A percentile compares a stretch with the other conserved stretches of the same genome.
phyloP scores from a whole-genome alignment of 176 grass and related monocot genomes.

The Dactylis glomerata region DNA sequence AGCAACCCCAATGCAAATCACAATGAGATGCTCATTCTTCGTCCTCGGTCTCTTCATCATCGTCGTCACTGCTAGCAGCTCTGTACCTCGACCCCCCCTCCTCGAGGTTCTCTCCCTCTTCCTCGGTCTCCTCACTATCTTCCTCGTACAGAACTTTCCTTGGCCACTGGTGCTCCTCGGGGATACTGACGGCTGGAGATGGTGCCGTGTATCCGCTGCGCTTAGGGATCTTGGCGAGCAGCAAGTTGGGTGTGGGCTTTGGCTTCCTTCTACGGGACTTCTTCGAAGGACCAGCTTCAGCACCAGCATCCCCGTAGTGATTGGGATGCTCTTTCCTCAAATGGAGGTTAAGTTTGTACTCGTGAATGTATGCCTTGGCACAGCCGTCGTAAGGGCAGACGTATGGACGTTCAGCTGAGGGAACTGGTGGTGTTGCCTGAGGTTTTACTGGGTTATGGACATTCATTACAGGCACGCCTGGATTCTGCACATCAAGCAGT shows the following conservation, averaged over 20 bases:
- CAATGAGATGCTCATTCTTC: conserved; percentile 49
- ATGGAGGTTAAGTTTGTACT: conserved; percentile 98
- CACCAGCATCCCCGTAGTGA: conserved; percentile 57
- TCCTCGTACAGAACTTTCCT: conserved; percentile 38
- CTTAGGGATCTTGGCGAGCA: conserved; percentile 39
- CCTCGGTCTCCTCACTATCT: conserved; percentile 78
- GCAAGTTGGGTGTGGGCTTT: conserved; percentile 14
- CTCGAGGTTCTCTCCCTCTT: conserved; percentile 39
- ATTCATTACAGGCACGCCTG: conserved; percentile 26
- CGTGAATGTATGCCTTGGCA: conserved; percentile 90
- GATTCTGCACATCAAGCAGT: conserved; percentile 39
- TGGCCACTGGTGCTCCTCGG: conserved; percentile 44
- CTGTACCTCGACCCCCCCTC: conserved; percentile 42
- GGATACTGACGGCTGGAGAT: background rate
- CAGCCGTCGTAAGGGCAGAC: conserved; percentile 85
- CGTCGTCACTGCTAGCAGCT: conserved; percentile 45
- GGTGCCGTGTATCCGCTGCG: conserved; percentile 16
- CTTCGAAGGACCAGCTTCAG: conserved; percentile 37
- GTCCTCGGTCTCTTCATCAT: conserved; percentile 68
- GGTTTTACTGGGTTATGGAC: conserved; percentile 44
- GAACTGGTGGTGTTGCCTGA: conserved; percentile 34
- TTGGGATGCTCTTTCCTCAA: conserved; percentile 84
- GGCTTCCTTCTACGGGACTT: conserved; percentile 54
- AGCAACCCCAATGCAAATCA: background rate
- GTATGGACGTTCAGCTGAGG: conserved; percentile 72